Evolutionary conservation across 768 basidiomycete genomes (phyloP).

Genomic region (Collybia nuda): DNA sequence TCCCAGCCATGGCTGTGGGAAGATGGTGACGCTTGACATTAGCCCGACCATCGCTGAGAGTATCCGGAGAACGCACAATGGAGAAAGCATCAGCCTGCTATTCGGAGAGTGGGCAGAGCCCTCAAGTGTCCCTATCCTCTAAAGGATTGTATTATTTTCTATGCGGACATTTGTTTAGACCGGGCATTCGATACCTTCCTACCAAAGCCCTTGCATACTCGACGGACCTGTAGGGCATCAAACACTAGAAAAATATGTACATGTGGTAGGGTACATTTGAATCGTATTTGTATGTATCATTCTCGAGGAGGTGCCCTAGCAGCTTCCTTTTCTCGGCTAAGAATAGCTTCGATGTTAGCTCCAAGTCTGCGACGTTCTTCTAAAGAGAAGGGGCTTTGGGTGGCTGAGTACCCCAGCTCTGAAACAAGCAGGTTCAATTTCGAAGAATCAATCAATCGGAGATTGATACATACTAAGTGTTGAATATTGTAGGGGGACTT

Average conservation of each 20-base stretch:
- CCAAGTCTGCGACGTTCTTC: constrained; percentile 66
- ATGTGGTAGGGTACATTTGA: too few relatives aligned
- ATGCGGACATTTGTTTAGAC: not conserved
- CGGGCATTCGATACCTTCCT: too few relatives aligned
- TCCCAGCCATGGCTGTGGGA: constrained; percentile 61
- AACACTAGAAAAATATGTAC: too few relatives aligned
- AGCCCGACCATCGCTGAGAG: constrained; percentile 93
- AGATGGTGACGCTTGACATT: constrained; percentile 88
- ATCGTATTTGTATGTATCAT: constrained; percentile 9
- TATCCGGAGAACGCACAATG: constrained; percentile 92
- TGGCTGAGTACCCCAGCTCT: constrained; percentile 74
- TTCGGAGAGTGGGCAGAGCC: constrained; percentile 82
- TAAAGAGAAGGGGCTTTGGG: constrained; percentile 43
- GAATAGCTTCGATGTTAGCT: constrained; percentile 55
- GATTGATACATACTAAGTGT: constrained; percentile 49
- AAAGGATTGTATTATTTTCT: constrained; percentile 16
- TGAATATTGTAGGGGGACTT: constrained; percentile 68
- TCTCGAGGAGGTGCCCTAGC: constrained; percentile 54
- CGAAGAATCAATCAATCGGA: not conserved
- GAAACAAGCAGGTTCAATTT: not conserved
- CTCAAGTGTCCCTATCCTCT: constrained; percentile 37
- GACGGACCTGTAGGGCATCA: too few relatives aligned
- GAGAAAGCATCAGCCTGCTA: constrained; percentile 86
- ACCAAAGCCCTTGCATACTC: too few relatives aligned
- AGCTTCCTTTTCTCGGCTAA: constrained; percentile 65